Conservation (phyloP, 768 basidiomycete species). For the Panaeolus cyanescens region DNA sequence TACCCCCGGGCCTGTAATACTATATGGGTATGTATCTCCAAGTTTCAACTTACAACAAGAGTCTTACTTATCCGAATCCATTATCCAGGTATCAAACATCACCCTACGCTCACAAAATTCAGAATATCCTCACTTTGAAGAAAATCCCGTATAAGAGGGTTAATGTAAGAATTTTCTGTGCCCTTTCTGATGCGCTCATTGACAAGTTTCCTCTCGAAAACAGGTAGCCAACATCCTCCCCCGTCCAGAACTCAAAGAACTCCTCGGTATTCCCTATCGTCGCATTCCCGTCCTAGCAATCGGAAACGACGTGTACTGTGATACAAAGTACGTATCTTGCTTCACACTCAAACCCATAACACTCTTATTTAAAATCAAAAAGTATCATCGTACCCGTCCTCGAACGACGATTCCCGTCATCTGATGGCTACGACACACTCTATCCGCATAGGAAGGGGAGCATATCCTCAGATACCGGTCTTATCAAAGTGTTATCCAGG, state of each 20-base stretch:
- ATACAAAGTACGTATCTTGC: slow-evolving; percentile 39
- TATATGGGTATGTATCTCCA: slow-evolving; percentile 43
- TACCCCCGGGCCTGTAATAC: slow-evolving; percentile 30
- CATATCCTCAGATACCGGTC: slow-evolving; percentile 41
- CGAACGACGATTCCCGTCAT: slow-evolving; percentile 55
- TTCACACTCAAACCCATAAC: background rate
- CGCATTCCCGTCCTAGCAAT: slow-evolving; percentile 62
- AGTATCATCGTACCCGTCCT: slow-evolving; percentile 48
- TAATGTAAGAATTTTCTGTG: slow-evolving; percentile 36
- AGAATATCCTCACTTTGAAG: slow-evolving; percentile 52
- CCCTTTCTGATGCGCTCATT: background rate
- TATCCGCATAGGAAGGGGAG: slow-evolving; percentile 47
- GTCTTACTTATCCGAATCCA: background rate
- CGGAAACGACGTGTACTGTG: slow-evolving; percentile 62
- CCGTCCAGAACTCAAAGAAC: slow-evolving; percentile 55
- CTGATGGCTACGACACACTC: slow-evolving; percentile 46
- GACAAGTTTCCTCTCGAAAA: background rate
- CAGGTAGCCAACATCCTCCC: slow-evolving; percentile 53
- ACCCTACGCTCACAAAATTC: slow-evolving; percentile 52
- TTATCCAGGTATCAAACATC: slow-evolving; percentile 49
- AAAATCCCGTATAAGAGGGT: slow-evolving; percentile 48
- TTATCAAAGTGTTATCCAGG: slow-evolving; percentile 49
- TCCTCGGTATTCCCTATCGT: slow-evolving; percentile 55
- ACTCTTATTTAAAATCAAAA: background rate
- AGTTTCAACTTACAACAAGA: background rate